Percentiles rank a stretch among this genome's conserved stretches.
phyloP scores from a whole-genome alignment of 1,284 basidiomycete species.

The Ustilago bromivora region DNA sequence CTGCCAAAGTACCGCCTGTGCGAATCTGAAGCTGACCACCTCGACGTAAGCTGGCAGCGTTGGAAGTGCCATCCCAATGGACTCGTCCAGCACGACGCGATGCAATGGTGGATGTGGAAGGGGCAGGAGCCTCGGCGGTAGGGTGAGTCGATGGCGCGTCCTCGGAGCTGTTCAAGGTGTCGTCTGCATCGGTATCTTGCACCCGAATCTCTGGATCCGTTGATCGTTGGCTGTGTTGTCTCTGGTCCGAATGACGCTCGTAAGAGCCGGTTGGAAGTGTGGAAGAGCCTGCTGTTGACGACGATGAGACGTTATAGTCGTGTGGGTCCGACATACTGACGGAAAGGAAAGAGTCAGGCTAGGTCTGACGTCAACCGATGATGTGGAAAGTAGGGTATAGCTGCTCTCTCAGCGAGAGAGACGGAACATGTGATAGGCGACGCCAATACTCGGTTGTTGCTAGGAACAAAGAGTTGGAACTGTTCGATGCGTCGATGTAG shows the following conservation, averaged over 20 bases:
- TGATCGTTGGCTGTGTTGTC: not conserved
- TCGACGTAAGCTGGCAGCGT: slow-evolving; percentile 39
- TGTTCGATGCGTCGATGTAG: too few relatives aligned
- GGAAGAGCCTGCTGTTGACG: slow-evolving; percentile 37
- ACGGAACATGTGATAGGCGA: not conserved
- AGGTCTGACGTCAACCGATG: not conserved
- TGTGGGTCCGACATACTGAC: slow-evolving; percentile 30
- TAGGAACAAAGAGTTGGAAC: not conserved
- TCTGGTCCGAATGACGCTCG: slow-evolving; percentile 14
- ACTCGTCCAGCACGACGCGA: slow-evolving; percentile 41
- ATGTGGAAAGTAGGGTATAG: not conserved
- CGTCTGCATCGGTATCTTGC: slow-evolving; percentile 20
- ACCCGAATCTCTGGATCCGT: slow-evolving; percentile 22
- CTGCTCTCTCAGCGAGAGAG: slow-evolving; percentile 5
- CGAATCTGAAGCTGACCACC: slow-evolving; percentile 41
- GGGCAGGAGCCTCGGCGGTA: slow-evolving; percentile 1
- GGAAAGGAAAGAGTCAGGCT: not conserved
- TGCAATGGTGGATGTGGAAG: slow-evolving; percentile 7
- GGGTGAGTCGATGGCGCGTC: not conserved
- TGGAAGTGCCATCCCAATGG: slow-evolving; percentile 51
- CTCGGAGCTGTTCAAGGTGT: slow-evolving; percentile 16
- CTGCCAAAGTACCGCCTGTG: slow-evolving; percentile 32
- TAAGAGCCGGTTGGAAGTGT: slow-evolving; percentile 28
- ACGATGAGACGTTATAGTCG: slow-evolving; percentile 25
- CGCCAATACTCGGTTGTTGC: not conserved